phyloP scores from a whole-genome alignment of 2,329 filamentous ascomycete genomes.

The Sordariomycetes sp. region DNA sequence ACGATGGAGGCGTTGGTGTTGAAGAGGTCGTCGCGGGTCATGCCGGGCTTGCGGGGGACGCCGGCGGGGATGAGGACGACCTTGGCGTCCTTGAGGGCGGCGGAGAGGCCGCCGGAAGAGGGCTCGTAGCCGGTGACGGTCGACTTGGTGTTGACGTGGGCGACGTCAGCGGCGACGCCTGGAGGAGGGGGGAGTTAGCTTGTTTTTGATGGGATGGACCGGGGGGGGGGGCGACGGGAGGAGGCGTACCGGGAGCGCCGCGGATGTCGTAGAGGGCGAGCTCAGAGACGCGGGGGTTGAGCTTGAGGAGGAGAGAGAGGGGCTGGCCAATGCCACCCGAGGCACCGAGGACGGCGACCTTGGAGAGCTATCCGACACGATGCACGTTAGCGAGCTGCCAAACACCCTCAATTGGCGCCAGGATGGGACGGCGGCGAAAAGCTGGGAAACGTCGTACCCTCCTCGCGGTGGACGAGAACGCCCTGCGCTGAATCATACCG shows the following conservation, averaged over 20 bases:
- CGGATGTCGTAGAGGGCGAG: slow-evolving; percentile 97
- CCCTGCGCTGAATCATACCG: slow-evolving; percentile 58
- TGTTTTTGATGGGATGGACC: slow-evolving; percentile 1
- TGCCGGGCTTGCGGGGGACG: slow-evolving; percentile 97
- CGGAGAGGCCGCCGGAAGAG: slow-evolving; percentile 59
- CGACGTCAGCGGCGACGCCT: slow-evolving; percentile 97
- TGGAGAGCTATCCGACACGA: slow-evolving; percentile 58
- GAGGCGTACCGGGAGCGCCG: slow-evolving; percentile 68
- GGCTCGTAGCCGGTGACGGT: slow-evolving; percentile 81
- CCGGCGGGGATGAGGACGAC: slow-evolving; percentile 96
- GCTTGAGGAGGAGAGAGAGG: slow-evolving; percentile 94
- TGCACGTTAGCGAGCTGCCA: background rate
- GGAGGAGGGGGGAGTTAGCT: slow-evolving; percentile 12
- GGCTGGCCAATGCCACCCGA: slow-evolving; percentile 97
- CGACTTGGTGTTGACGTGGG: slow-evolving; percentile 99
- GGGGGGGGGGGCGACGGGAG: background rate
- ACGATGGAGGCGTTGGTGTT: slow-evolving; percentile 99
- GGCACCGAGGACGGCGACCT: slow-evolving; percentile 94
- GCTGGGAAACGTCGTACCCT: slow-evolving; percentile 46
- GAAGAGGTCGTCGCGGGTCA: slow-evolving; percentile 99
- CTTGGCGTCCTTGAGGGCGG: slow-evolving; percentile 74
- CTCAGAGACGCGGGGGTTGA: slow-evolving; percentile 87
- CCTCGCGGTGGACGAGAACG: slow-evolving; percentile 68
- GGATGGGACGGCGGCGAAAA: background rate
- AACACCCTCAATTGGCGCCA: background rate